These are phyloP conservation scores for Bruguiera parviflora DNA, from an alignment of 345 rosid genomes.

Conservation along the genomic window DNA sequence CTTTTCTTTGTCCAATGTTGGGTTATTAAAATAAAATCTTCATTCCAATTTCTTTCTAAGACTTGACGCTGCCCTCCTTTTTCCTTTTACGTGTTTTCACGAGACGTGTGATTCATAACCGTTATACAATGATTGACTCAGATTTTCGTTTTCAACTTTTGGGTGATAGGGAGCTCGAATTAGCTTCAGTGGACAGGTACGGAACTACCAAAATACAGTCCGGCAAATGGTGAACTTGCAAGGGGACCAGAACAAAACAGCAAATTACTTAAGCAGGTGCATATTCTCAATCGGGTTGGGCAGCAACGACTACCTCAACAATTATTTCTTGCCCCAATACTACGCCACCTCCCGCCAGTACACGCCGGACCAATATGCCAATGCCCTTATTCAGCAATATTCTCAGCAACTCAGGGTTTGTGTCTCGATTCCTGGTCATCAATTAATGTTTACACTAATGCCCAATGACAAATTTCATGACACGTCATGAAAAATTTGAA, in stretches of 20 bases:
- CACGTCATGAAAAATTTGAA: not conserved
- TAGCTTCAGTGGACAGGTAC: conserved; percentile 1
- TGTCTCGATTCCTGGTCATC: not conserved
- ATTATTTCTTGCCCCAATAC: conserved; percentile 12
- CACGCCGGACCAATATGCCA: conserved; percentile 13
- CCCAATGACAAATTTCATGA: no score
- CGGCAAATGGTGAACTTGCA: not conserved
- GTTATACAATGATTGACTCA: no score
- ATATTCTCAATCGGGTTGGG: conserved; percentile 13
- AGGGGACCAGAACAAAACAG: not conserved
- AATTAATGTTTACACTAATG: no score
- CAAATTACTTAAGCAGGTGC: conserved; percentile 20
- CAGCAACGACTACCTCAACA: conserved; percentile 22
- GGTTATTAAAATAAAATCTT: no score
- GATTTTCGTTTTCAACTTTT: no score
- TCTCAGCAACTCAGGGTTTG: conserved; percentile 10
- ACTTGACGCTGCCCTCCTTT: no score
- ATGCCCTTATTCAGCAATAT: conserved; percentile 11
- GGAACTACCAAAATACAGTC: conserved; percentile 3
- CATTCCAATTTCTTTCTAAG: no score
- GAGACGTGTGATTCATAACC: no score
- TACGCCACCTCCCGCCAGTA: not conserved
- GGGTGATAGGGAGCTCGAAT: conserved; percentile 6
- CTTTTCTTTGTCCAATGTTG: no score
- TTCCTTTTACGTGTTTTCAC: no score